Evolutionary conservation across 805 yeast species (phyloP), one percentile per base, ranked within the genome.

Genomic region (Zygoascus bituminiphila): DNA sequence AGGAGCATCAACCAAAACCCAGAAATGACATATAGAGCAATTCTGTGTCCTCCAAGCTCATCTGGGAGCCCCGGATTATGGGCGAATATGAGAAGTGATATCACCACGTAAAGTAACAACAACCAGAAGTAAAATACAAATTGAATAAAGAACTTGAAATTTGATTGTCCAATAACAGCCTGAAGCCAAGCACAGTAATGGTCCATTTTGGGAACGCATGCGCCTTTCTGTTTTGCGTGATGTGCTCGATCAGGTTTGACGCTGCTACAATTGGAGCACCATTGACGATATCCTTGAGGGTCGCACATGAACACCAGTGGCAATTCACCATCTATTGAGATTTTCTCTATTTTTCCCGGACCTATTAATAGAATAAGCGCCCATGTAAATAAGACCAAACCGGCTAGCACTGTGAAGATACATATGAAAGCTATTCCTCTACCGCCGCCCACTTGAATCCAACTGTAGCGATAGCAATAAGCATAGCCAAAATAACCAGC

Each of bases 131-230:
- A 67, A 4, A 70, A 47, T 15, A 55, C 46, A 20, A 52, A 81
- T 52, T 76, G 79, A 2, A 81, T 45, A 57, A 88, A 88, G 24
- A 70, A 65, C 44, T 74, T 60, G 60, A 79, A 78, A 63, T 91
- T 89, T 35, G 67, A 62, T 50, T 76, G 74, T 0, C 95, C 96
- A 40, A 89, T 77, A 4, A 79, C 76, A 0, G 73, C 62, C 1
- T 95, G 94, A 0, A 91, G 64, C 82, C 87, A 88, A 0, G 78
- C 59, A 61, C 98, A 89, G 58, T 73, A 82, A 62, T 89, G 98
- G 64, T 89, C 98, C 71, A 85, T 83, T 49, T 75, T 71, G 0
- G 85, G 79, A 0, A 88, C 78, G 59, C 95, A 87, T 21, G 64
- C 59, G 2, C 72, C 73, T 46, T 67, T 45, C 44, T 74, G 70